Percentiles rank a stretch among this genome's conserved stretches.
phyloP scores from a whole-genome alignment of 1,139 yeast genomes.

The Pichia sp. region DNA sequence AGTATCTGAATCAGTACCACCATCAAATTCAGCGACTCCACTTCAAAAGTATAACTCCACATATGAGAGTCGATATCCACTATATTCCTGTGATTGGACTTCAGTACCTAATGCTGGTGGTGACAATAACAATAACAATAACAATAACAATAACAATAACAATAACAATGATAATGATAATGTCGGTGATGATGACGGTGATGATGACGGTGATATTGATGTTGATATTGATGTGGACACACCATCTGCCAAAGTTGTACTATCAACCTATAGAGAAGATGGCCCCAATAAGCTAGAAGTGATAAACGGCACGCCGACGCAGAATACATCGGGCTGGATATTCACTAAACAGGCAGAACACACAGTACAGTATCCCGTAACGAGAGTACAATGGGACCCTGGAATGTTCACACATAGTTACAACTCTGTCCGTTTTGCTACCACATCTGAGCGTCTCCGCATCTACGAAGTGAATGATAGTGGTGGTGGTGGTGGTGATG shows the following conservation, averaged over 20 bases:
- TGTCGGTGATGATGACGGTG: slow-evolving; percentile 18
- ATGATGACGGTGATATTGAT: neutral
- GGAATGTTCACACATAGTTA: no score
- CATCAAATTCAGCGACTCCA: no score
- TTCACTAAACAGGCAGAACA: slow-evolving; percentile 45
- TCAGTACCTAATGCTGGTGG: no score
- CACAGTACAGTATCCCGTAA: slow-evolving; percentile 56
- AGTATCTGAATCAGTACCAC: no score
- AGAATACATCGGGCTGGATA: slow-evolving; percentile 43
- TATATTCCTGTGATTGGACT: neutral
- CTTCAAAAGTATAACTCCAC: no score
- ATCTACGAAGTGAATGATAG: slow-evolving; percentile 43
- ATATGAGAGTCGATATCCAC: neutral
- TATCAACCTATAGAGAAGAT: slow-evolving; percentile 69
- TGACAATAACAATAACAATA: neutral
- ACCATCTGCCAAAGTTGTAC: slow-evolving; percentile 48
- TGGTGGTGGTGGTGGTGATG: neutral
- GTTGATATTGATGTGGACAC: no score
- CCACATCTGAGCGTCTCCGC: slow-evolving; percentile 66
- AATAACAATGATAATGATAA: neutral
- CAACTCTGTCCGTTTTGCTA: slow-evolving; percentile 43
- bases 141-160: neutral
- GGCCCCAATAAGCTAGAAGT: slow-evolving; percentile 48
- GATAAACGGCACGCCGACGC: slow-evolving; percentile 32
- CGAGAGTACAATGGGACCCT: slow-evolving; percentile 73